Evolutionary conservation across 192 early-diverging fungal genomes (phyloP).

Genomic region (Coemansia sp.): DNA sequence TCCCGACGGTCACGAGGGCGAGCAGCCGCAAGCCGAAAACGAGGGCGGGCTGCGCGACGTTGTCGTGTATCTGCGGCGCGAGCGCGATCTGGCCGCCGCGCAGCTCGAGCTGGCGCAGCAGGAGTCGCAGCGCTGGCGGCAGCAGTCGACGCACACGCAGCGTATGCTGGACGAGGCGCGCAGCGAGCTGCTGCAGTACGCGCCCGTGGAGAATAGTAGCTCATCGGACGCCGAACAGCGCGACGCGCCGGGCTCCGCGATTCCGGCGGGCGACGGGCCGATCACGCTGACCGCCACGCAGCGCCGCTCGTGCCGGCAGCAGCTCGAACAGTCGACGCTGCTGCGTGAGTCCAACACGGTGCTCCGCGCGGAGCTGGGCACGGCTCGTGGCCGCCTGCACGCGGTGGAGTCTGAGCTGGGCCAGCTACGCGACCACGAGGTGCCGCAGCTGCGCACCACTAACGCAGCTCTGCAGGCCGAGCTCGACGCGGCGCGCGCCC

Average conservation of each 20-base stretch:
- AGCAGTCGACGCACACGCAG: conserved; percentile 63
- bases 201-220: conserved; percentile 36
- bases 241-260: neutral
- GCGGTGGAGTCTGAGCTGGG: conserved; percentile 50
- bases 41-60: conserved; percentile 57
- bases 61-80: conserved; percentile 65
- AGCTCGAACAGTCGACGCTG: conserved; percentile 63
- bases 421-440: conserved; percentile 57
- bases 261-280: conserved; percentile 30
- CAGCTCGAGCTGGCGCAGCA: conserved; percentile 66
- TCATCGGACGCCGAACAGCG: conserved; percentile 1
- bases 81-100: conserved; percentile 69
- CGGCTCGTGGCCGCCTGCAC: conserved; percentile 16
- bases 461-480: conserved; percentile 56
- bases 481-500: conserved; percentile 56
- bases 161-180: conserved; percentile 68
- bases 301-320: conserved; percentile 62
- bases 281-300: conserved; percentile 54
- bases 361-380: conserved; percentile 59
- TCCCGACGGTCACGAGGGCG: neutral
- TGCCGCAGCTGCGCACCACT: conserved; percentile 49
- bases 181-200: conserved; percentile 50
- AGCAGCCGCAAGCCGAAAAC: neutral
- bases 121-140: conserved; percentile 63
- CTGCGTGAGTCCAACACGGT: conserved; percentile 78